phyloP scores from a whole-genome alignment of 2,329 filamentous ascomycete genomes.

The Diaporthe batatas region DNA sequence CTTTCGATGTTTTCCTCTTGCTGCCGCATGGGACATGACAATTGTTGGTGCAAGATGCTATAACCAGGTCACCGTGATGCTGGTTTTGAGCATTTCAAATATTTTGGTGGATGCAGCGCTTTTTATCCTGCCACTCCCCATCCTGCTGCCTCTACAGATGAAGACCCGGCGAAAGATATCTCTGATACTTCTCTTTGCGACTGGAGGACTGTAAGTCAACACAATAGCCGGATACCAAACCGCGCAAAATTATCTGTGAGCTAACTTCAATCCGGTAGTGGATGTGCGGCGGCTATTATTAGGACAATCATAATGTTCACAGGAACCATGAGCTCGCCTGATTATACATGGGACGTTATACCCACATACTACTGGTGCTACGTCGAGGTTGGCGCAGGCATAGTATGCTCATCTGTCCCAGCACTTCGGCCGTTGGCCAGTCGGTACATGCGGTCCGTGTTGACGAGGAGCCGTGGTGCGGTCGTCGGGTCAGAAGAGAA shows the following conservation, averaged over 20 bases:
- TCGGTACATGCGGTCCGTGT: neutral
- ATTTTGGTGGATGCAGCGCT: constrained; percentile 6
- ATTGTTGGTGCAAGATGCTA: neutral
- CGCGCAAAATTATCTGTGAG: neutral
- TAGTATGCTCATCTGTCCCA: constrained; percentile 15
- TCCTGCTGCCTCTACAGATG: constrained; percentile 9
- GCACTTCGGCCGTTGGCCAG: constrained; percentile 9
- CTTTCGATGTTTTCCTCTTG: constrained; percentile 4
- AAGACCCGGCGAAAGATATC: constrained; percentile 8
- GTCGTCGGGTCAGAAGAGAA: neutral
- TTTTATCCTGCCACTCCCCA: constrained; percentile 2
- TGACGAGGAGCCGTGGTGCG: neutral
- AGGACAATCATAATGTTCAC: constrained; percentile 12
- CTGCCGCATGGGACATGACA: constrained; percentile 4
- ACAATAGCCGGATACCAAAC: neutral
- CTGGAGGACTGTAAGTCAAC: neutral
- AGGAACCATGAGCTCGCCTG: neutral
- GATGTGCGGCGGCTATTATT: neutral
- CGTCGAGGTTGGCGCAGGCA: constrained; percentile 12
- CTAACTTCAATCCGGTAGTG: neutral
- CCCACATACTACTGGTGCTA: constrained; percentile 23
- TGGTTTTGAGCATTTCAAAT: constrained; percentile 5
- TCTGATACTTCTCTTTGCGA: constrained; percentile 2
- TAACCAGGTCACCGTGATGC: neutral
- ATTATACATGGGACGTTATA: constrained; percentile 19